Percentiles rank a stretch among this genome's conserved stretches.
These are phyloP conservation scores for Arthrinium phaeospermum DNA, from an alignment of 2,329 filamentous ascomycete genomes.

Conservation along the genomic window DNA sequence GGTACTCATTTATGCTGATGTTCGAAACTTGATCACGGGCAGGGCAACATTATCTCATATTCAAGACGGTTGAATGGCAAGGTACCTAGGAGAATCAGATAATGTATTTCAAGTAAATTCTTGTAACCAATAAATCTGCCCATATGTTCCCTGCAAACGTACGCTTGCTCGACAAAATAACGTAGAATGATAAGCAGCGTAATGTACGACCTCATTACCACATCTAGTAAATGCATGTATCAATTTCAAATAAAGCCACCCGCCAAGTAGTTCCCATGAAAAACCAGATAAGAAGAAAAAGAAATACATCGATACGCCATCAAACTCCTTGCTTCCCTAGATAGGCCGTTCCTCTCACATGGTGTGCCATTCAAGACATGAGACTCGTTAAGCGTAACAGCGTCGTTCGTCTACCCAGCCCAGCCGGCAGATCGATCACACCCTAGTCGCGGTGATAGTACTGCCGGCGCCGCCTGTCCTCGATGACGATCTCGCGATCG, in stretches of 20 bases:
- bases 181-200: not conserved
- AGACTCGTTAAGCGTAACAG: constrained; percentile 1
- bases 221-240: not conserved
- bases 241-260: not conserved
- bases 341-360: not conserved
- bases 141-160: not conserved
- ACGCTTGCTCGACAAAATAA: not conserved
- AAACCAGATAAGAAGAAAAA: too few species aligned
- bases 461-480: constrained; percentile 38
- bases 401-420: not conserved
- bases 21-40: not conserved
- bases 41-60: not conserved
- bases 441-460: constrained; percentile 37
- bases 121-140: not conserved
- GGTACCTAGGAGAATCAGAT: not conserved
- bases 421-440: not conserved
- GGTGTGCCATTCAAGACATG: not conserved
- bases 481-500: constrained; percentile 38
- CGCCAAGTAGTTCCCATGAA: not conserved
- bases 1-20: too few species aligned
- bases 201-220: not conserved
- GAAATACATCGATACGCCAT: not conserved
- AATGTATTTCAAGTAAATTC: constrained; percentile 1
- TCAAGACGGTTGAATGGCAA: not conserved
- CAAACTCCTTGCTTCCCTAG: constrained; percentile 17